phyloP scores from a whole-genome alignment of 306 rosid genomes.

The Sicyos baderoa region DNA sequence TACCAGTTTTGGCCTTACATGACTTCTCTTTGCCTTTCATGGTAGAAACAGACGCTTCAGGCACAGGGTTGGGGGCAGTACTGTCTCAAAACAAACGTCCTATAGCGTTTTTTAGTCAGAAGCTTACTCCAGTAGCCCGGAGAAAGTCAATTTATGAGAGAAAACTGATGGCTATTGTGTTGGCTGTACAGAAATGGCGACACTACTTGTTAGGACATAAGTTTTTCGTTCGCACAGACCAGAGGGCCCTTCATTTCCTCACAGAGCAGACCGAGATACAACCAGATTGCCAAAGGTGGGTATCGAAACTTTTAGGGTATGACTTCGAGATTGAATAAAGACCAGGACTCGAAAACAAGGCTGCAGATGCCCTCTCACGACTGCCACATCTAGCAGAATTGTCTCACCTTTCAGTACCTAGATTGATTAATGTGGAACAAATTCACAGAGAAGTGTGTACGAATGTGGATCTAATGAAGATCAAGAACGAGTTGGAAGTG shows the following conservation, averaged over 20 bases:
- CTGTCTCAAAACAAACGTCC: not conserved
- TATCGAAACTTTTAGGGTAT: not conserved
- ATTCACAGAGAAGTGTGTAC: no score
- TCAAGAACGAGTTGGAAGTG: no score
- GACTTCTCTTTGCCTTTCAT: rapidly evolving
- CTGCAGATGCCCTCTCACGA: no score
- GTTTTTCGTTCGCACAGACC: not conserved
- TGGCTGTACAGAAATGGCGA: not conserved
- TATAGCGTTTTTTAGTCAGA: not conserved
- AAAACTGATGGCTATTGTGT: not conserved
- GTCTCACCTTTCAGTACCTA: no score
- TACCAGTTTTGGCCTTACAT: not conserved
- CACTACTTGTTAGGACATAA: not conserved
- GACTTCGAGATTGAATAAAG: no score
- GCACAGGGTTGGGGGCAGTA: not conserved
- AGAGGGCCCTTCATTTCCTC: not conserved
- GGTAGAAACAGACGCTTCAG: not conserved
- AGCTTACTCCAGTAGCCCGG: not conserved
- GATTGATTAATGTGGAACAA: no score
- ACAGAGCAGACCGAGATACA: not conserved
- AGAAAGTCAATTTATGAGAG: not conserved
- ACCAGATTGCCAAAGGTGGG: not conserved
- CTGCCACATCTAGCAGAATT: no score
- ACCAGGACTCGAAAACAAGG: no score
- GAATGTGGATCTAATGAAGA: no score